A percentile compares a stretch with the other conserved stretches of the same genome.
Evolutionary conservation across 345 rosid genomes (phyloP).

Genomic region (Salix suchowensis): DNA sequence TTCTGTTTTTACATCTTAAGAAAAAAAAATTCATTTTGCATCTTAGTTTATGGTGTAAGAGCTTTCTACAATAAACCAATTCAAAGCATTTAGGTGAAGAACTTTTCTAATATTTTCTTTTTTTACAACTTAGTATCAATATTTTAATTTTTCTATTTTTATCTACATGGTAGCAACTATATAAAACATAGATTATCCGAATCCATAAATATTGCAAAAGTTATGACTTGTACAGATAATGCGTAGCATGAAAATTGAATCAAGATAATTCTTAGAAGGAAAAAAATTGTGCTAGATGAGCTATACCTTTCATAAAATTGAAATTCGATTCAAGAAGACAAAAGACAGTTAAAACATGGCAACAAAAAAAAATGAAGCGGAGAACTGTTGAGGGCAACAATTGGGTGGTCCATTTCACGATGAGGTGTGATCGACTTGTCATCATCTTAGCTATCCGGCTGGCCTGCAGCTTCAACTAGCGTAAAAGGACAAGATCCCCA

Average conservation of each 20-base stretch:
- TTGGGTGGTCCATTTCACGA: constrained; percentile 14
- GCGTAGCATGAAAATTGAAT: not conserved
- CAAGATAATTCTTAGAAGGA: not conserved
- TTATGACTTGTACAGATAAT: not conserved
- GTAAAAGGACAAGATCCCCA: constrained; percentile 12
- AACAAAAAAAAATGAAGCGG: not conserved
- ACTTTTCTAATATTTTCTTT: too few relatives aligned
- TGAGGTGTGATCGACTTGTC: constrained; percentile 8
- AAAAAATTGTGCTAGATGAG: not conserved
- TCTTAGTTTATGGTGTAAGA: too few relatives aligned
- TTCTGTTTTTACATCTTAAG: too few relatives aligned
- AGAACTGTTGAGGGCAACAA: not conserved
- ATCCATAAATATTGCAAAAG: not conserved
- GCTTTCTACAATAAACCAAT: too few relatives aligned
- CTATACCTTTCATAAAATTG: not conserved
- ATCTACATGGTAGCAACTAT: too few relatives aligned
- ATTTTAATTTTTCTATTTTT: too few relatives aligned
- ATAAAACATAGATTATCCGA: not conserved
- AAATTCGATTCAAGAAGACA: constrained; percentile 15
- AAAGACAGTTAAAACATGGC: not conserved
- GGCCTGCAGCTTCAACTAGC: not conserved
- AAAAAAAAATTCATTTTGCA: too few relatives aligned
- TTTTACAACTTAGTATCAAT: too few relatives aligned
- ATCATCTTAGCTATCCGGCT: constrained; percentile 1
- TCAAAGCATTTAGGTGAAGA: too few relatives aligned